phyloP scores from a whole-genome alignment of 805 yeast species.

The Metschnikowia hibisci region DNA sequence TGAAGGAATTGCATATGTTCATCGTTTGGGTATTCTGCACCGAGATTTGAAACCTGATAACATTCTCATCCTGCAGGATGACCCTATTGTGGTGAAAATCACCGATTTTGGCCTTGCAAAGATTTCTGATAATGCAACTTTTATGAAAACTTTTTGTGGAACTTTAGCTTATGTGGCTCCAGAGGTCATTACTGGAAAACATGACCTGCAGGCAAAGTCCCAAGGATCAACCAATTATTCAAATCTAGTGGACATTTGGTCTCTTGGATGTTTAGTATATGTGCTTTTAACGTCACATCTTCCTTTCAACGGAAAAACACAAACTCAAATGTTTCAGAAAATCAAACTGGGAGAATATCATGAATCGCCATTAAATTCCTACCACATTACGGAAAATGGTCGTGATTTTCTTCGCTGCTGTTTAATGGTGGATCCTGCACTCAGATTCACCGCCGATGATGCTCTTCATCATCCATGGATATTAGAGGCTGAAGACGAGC shows the following conservation, averaged over 20 bases:
- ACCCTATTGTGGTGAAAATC: constrained; percentile 86
- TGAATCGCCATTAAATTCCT: constrained; percentile 65
- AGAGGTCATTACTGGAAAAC: constrained; percentile 67
- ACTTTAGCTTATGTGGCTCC: constrained; percentile 97
- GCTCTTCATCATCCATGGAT: constrained; percentile 87
- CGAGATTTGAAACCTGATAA: constrained; percentile 96
- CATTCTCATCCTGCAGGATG: constrained; percentile 82
- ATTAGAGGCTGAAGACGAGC: constrained; percentile 17
- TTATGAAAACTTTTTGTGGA: constrained; percentile 96
- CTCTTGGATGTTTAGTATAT: constrained; percentile 89
- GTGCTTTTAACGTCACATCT: constrained; percentile 89
- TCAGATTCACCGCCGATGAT: constrained; percentile 67
- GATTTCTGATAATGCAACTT: constrained; percentile 75
- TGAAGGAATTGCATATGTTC: constrained; percentile 83
- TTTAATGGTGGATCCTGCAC: constrained; percentile 70
- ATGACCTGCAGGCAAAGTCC: constrained; percentile 31
- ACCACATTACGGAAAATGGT: constrained; percentile 64
- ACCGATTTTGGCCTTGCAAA: constrained; percentile 97
- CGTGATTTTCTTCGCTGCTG: constrained; percentile 66
- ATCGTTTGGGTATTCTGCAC: constrained; percentile 87
- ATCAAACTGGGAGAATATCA: constrained; percentile 78
- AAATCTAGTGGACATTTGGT: constrained; percentile 94
- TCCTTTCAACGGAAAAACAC: constrained; percentile 93
- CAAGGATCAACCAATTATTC: constrained; percentile 52
- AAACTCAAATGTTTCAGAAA: constrained; percentile 74